Percentiles rank a stretch among this genome's conserved stretches.
These are phyloP conservation scores for Leersia perrieri DNA, from an alignment of 176 grass and related monocot genomes.

Conservation along the genomic window DNA sequence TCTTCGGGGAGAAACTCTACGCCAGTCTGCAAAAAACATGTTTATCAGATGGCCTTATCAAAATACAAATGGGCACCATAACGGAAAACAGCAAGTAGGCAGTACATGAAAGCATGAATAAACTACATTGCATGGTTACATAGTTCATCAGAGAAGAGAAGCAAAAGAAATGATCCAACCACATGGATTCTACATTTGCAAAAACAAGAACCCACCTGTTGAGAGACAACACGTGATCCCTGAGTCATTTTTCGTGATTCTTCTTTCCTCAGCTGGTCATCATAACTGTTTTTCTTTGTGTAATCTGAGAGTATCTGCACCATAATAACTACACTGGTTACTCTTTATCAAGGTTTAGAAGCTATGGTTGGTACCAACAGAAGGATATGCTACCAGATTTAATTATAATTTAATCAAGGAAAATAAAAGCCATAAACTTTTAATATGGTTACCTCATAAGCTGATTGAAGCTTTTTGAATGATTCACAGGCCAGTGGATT, in stretches of 20 bases:
- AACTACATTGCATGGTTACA: conserved; percentile 1
- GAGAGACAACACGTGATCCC: conserved; percentile 63
- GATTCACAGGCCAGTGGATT: conserved; percentile 82
- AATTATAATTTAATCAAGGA: conserved; percentile 15
- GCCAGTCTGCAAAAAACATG: conserved; percentile 51
- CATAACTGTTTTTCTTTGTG: conserved; percentile 84
- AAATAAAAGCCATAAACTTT: conserved; percentile 16
- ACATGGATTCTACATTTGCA: neutral
- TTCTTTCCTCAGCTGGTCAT: conserved; percentile 88
- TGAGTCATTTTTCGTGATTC: conserved; percentile 67
- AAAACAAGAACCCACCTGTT: conserved; percentile 51
- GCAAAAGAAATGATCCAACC: conserved; percentile 8
- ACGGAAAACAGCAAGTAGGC: neutral
- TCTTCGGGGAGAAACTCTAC: conserved; percentile 88
- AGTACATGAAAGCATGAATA: neutral
- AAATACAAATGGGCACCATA: neutral
- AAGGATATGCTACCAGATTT: neutral
- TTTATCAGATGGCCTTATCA: conserved; percentile 14
- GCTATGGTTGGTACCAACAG: conserved; percentile 5
- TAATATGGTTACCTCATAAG: conserved; percentile 79
- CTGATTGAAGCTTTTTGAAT: conserved; percentile 99
- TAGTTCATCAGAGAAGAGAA: neutral
- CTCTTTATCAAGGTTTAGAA: conserved; percentile 4
- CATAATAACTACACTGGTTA: conserved; percentile 24
- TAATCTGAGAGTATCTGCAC: conserved; percentile 86